phyloP scores from a whole-genome alignment of 2,329 filamentous ascomycete species.

The Eutypella sp. region DNA sequence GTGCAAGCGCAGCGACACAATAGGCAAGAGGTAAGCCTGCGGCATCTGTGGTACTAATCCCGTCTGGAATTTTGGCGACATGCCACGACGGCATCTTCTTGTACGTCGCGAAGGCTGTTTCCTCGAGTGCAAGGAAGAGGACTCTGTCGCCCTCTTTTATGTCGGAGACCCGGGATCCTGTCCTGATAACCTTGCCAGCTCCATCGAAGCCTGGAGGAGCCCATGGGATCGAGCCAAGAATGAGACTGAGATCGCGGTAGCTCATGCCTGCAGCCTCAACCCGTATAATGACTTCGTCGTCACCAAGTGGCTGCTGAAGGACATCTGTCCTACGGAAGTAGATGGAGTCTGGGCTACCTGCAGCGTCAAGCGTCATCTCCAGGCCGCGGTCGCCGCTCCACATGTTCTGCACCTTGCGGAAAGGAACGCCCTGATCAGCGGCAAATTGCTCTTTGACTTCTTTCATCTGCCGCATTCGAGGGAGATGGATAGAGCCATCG shows the following conservation, averaged over 20 bases:
- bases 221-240: constrained; percentile 20
- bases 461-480: constrained; percentile 7
- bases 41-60: constrained; percentile 6
- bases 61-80: constrained; percentile 7
- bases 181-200: constrained; percentile 5
- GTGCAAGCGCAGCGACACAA: constrained; percentile 3
- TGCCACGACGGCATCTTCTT: constrained; percentile 9
- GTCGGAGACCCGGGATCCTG: constrained; percentile 1
- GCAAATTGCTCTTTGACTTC: constrained; percentile 10
- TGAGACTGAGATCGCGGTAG: constrained; percentile 15
- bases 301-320: constrained; percentile 4
- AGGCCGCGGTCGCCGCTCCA: constrained; percentile 15
- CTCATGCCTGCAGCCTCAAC: constrained; percentile 16
- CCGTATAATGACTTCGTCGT: constrained; percentile 15
- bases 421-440: constrained; percentile 7
- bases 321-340: constrained; percentile 15
- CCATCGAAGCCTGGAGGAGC: constrained; percentile 9
- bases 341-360: constrained; percentile 19
- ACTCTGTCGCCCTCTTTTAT: constrained; percentile 5
- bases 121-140: constrained; percentile 8
- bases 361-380: constrained; percentile 19
- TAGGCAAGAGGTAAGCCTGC: constrained; percentile 9
- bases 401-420: constrained; percentile 16
- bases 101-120: constrained; percentile 14
- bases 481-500: constrained; percentile 7